Base-by-base conservation (phyloP, 345 rosid genomes). In the Gynandropsis gynandra region DNA sequence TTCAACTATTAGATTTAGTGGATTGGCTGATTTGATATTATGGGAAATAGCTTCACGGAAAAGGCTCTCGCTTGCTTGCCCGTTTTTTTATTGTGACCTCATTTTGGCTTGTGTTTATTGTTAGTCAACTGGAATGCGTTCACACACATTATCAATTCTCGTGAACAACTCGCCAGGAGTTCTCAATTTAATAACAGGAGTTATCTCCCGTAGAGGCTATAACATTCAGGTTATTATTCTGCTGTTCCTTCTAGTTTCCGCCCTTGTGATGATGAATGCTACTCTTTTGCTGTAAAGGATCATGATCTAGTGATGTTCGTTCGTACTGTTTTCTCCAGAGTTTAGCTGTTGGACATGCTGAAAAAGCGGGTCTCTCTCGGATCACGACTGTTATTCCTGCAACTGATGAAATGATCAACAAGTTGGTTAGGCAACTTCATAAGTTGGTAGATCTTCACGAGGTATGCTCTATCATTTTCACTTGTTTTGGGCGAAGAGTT, bases 351-450 rank as follows among this genome's bases (percentile, higher is more conserved):
- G 89, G 89, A 31, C 73, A 47, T 65, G 73, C 85, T 41, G 95
- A 82, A 75, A 76, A 16, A 50, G 85, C 78, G 50, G 85, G 87
- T 7, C 48, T 80, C 49, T 80, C 95, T 47, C 80, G 85, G 52
- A 80, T 82, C 31, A 85, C 87, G 4, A 78, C 87, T 10, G 89
- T 85, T 56, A 75, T 85, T 52, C 85, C 95, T 8, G 95, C 75
- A 17, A 85, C 84, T n/a, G 82, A 85, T 67, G 85, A 77, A 60
- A 65, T 77, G 38, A 78, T 80, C 35, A 68, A 73, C 64, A 74
- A 81, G 68, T 66, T 81, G 69, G 76, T 74, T 49, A 77, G 81
- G 66, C 95, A 82, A 55, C 82, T 85, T 47, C 76, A 67, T 48
- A 85, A 85, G 66, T 63, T 85, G 40, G 56, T 82, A 35, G 87